Evolutionary conservation across 2,329 filamentous ascomycete genomes (phyloP).

Genomic region (Clarireedia homoeocarpa): DNA sequence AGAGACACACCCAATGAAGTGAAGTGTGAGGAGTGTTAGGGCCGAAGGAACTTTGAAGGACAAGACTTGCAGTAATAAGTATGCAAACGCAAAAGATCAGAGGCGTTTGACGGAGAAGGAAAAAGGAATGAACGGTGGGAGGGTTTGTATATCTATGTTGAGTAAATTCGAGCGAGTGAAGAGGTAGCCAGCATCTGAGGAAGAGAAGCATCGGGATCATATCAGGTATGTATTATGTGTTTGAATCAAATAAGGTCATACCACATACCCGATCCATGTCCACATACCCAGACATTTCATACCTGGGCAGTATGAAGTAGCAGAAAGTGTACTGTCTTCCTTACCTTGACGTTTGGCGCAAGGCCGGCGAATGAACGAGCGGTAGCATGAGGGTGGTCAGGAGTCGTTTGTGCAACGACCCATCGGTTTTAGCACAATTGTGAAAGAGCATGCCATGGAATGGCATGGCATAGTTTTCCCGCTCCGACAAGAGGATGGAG

Average conservation of each 20-base stretch:
- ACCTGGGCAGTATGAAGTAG: neutral
- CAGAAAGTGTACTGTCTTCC: neutral
- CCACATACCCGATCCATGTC: neutral
- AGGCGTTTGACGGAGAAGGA: neutral
- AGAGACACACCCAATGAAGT: slow-evolving; percentile 1
- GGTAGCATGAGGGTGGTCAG: neutral
- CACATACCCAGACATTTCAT: slow-evolving; percentile 1
- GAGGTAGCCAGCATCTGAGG: neutral
- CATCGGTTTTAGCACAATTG: too few relatives aligned
- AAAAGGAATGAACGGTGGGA: neutral
- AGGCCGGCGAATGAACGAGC: neutral
- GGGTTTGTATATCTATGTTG: neutral
- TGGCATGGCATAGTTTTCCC: too few relatives aligned
- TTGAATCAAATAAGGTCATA: slow-evolving; percentile 4
- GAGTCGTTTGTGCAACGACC: neutral
- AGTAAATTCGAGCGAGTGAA: neutral
- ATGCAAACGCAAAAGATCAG: neutral
- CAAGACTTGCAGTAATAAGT: neutral
- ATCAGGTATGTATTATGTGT: neutral
- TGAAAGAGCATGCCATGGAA: too few relatives aligned
- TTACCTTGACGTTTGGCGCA: neutral
- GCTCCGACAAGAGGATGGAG: too few relatives aligned
- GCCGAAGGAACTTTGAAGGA: neutral
- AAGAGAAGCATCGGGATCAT: neutral
- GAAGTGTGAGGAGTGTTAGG: neutral